Percentiles rank a stretch among this genome's conserved stretches.
These are phyloP conservation scores for Leucogyrophana mollusca DNA, from an alignment of 768 basidiomycete species.

Conservation along the genomic window DNA sequence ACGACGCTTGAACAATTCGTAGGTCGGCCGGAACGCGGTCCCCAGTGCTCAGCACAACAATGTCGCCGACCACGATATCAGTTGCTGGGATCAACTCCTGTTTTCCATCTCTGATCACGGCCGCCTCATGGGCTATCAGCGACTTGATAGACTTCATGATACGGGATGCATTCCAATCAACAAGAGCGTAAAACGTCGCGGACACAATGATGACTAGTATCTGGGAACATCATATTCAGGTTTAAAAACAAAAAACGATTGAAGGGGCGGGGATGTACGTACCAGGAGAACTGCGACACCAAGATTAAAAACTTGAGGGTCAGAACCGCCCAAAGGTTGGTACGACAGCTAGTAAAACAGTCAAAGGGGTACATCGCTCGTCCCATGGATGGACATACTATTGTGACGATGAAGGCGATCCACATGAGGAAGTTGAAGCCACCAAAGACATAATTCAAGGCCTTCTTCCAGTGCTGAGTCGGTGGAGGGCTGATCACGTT, in stretches of 20 bases:
- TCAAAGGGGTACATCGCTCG: slow-evolving; percentile 35
- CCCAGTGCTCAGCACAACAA: slow-evolving; percentile 61
- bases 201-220: slow-evolving; percentile 58
- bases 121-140: slow-evolving; percentile 34
- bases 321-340: slow-evolving; percentile 52
- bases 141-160: slow-evolving; percentile 49
- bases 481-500: slow-evolving; percentile 53
- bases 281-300: slow-evolving; percentile 34
- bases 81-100: slow-evolving; percentile 50
- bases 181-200: slow-evolving; percentile 14
- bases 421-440: slow-evolving; percentile 10
- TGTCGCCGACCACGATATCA: slow-evolving; percentile 66
- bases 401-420: neutral
- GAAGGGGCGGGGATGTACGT: neutral
- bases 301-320: slow-evolving; percentile 53
- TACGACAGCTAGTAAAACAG: slow-evolving; percentile 1
- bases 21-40: slow-evolving; percentile 73
- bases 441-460: slow-evolving; percentile 52
- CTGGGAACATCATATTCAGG: slow-evolving; percentile 33
- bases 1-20: slow-evolving; percentile 55
- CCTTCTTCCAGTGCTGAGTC: slow-evolving; percentile 40
- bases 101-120: slow-evolving; percentile 45
- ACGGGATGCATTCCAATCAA: slow-evolving; percentile 29
- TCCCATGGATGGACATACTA: slow-evolving; percentile 51
- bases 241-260: slow-evolving; percentile 44